Evolutionary conservation across 495 filamentous ascomycete genomes (phyloP).

Genomic region (Darksidea phi): DNA sequence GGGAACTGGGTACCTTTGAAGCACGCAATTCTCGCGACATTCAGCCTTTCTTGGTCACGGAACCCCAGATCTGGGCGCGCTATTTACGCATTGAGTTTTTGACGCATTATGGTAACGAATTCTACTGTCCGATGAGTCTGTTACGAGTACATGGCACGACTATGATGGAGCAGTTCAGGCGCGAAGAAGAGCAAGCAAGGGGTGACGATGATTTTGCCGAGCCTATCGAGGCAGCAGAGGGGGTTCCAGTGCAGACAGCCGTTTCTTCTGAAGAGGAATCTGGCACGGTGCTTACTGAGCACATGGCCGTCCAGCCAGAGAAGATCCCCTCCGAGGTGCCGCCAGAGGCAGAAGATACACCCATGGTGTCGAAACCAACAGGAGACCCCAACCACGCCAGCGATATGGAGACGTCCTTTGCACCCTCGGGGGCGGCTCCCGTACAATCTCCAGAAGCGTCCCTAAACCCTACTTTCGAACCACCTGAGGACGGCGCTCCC

Average conservation of each 20-base stretch:
- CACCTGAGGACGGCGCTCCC: not conserved
- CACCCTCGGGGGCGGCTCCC: too few relatives aligned
- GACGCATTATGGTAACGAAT: slow-evolving; percentile 92
- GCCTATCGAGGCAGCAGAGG: slow-evolving; percentile 46
- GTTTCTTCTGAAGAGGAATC: slow-evolving; percentile 6
- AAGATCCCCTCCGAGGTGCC: not conserved
- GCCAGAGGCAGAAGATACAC: not conserved
- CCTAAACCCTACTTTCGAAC: not conserved
- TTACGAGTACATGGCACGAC: slow-evolving; percentile 91
- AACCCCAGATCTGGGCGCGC: slow-evolving; percentile 91
- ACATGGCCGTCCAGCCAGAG: not conserved
- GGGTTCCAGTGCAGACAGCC: slow-evolving; percentile 28
- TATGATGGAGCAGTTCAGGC: slow-evolving; percentile 91
- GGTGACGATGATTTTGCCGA: slow-evolving; percentile 57
- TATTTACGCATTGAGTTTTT: slow-evolving; percentile 90
- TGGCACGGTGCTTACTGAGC: not conserved
- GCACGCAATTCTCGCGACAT: slow-evolving; percentile 89
- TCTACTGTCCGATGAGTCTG: slow-evolving; percentile 89
- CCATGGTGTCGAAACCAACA: not conserved
- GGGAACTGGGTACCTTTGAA: slow-evolving; percentile 80
- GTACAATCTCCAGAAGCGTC: too few relatives aligned
- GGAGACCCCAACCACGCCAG: too few relatives aligned
- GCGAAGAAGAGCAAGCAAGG: slow-evolving; percentile 64
- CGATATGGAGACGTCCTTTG: too few relatives aligned
- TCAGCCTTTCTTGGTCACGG: slow-evolving; percentile 88